Evolutionary conservation across 176 grass and related monocot species (phyloP).

Genomic region (Puya raimondii): DNA sequence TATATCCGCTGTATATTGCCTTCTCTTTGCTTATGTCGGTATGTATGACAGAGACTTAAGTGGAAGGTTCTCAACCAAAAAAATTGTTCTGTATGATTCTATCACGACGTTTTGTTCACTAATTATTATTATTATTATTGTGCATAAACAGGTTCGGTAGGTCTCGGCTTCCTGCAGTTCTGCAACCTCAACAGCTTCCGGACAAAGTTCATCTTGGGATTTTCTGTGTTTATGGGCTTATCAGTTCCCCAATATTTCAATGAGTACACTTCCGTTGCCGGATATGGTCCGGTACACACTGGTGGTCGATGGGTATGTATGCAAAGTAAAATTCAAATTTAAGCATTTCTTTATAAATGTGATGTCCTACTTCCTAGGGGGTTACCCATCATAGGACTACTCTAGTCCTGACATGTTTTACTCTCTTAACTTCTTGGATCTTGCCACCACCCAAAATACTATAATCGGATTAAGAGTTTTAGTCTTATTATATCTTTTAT

Average conservation of each 20-base stretch:
- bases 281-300: conserved; percentile 76
- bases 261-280: conserved; percentile 67
- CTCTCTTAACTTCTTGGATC: too few species aligned
- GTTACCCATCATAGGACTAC: too few species aligned
- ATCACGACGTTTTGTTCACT: background rate
- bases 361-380: too few species aligned
- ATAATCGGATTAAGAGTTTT: too few species aligned
- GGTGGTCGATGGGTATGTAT: conserved; percentile 71
- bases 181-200: conserved; percentile 89
- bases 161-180: conserved; percentile 70
- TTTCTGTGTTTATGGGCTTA: conserved; percentile 88
- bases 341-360: background rate
- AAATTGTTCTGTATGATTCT: conserved; percentile 1
- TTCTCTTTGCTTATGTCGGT: conserved; percentile 55
- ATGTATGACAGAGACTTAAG: conserved; percentile 8
- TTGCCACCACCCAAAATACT: too few species aligned
- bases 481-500: too few species aligned
- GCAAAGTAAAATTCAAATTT: conserved; percentile 3
- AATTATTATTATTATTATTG: background rate
- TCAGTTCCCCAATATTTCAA: conserved; percentile 97
- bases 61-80: background rate
- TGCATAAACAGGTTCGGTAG: conserved; percentile 60
- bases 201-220: conserved; percentile 78
- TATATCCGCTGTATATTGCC: conserved; percentile 28
- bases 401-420: too few species aligned